These are phyloP conservation scores for Lipomyces yarrowii DNA, from an alignment of 1,139 yeast genomes.

Conservation along the genomic window DNA sequence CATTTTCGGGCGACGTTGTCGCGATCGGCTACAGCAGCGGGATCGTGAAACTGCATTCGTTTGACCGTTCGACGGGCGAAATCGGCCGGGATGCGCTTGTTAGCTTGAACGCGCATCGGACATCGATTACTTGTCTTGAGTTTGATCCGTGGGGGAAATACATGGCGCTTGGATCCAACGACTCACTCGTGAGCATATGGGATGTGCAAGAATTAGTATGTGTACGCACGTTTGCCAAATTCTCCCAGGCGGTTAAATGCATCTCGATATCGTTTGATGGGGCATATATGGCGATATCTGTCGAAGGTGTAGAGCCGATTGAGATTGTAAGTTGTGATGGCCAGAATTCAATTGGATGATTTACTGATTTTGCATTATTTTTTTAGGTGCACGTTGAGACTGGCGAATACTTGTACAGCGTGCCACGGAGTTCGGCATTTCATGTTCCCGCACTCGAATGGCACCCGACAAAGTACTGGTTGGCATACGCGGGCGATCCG, in stretches of 20 bases:
- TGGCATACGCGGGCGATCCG: conserved; percentile 41
- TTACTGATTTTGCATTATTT: neutral
- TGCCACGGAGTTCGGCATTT: conserved; percentile 19
- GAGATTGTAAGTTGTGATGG: conserved; percentile 38
- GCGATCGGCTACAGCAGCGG: conserved; percentile 26
- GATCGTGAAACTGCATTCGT: conserved; percentile 26
- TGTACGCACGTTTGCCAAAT: conserved; percentile 39
- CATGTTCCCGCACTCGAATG: conserved; percentile 34
- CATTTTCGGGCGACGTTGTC: conserved; percentile 5
- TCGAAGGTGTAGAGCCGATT: conserved; percentile 38
- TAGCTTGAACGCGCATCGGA: conserved; percentile 52
- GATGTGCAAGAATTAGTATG: conserved; percentile 52
- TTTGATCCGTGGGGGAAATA: conserved; percentile 63
- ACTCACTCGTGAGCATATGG: conserved; percentile 72
- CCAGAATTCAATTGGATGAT: neutral
- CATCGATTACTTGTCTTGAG: conserved; percentile 51
- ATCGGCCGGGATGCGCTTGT: neutral
- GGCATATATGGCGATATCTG: conserved; percentile 41
- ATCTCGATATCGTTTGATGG: conserved; percentile 45
- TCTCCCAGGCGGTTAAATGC: conserved; percentile 38
- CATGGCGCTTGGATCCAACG: conserved; percentile 65
- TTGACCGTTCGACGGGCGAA: conserved; percentile 14
- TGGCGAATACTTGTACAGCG: conserved; percentile 37
- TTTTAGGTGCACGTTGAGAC: conserved; percentile 36
- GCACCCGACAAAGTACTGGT: conserved; percentile 41